Evolutionary conservation across 495 filamentous ascomycete species (phyloP).

Genomic region (Neurospora sp.): DNA sequence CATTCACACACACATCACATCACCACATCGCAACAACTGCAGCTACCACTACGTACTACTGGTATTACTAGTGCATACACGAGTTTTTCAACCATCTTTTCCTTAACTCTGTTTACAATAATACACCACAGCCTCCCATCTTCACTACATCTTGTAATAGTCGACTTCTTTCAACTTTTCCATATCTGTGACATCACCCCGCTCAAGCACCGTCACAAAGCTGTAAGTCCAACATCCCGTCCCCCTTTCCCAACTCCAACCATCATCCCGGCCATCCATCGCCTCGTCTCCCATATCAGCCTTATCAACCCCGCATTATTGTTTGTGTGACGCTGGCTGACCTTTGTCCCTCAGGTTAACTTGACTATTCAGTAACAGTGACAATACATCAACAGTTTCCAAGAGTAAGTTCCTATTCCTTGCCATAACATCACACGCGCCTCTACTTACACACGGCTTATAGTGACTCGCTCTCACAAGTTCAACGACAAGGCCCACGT

Average conservation of each 20-base stretch:
- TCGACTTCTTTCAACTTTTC: background rate
- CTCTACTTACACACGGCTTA: slow-evolving; percentile 1
- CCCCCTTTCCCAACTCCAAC: background rate
- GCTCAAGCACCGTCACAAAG: background rate
- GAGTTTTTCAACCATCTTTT: background rate
- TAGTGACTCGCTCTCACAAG: slow-evolving; percentile 96
- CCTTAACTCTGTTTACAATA: background rate
- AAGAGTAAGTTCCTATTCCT: slow-evolving; percentile 17
- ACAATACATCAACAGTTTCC: background rate
- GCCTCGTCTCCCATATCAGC: background rate
- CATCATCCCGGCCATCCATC: slow-evolving; percentile 5
- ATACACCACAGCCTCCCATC: background rate
- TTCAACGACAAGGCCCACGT: slow-evolving; percentile 78
- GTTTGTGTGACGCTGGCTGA: slow-evolving; percentile 6
- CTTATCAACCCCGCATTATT: slow-evolving; percentile 6
- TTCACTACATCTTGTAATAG: slow-evolving; percentile 1
- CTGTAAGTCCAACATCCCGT: background rate
- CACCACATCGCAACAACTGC: background rate
- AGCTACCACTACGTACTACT: background rate
- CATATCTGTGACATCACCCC: slow-evolving; percentile 1
- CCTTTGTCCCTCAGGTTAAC: background rate
- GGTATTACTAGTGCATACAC: background rate
- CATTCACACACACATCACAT: slow-evolving; percentile 6
- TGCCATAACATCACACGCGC: slow-evolving; percentile 5
- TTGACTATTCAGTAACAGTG: background rate